Evolutionary conservation across 108 stramenopile genomes (phyloP).

Genomic region (Nitzschia inconspicua): DNA sequence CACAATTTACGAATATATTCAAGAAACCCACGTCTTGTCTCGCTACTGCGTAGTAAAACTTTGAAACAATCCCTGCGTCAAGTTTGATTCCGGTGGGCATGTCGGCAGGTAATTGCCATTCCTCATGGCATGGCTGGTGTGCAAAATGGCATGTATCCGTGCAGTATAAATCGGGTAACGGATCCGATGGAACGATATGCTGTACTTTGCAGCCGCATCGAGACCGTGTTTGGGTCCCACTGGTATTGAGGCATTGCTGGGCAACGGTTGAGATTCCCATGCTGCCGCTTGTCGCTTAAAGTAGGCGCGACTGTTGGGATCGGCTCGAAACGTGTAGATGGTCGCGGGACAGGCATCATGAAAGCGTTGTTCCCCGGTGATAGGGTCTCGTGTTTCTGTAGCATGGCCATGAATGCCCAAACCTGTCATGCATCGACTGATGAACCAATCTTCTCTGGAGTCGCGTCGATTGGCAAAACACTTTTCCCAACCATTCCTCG

Average conservation of each 20-base stretch:
- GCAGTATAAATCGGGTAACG: slow-evolving; percentile 22
- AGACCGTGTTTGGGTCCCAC: slow-evolving; percentile 34
- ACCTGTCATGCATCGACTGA: slow-evolving; percentile 3
- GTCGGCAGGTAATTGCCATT: no score
- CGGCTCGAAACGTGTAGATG: slow-evolving; percentile 20
- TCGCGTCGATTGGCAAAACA: background rate
- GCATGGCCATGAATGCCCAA: slow-evolving; percentile 3
- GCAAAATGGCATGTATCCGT: slow-evolving; percentile 34
- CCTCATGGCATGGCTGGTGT: no score
- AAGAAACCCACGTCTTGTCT: no score
- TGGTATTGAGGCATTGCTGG: background rate
- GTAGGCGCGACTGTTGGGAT: slow-evolving; percentile 1
- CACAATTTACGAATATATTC: no score
- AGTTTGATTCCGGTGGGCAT: slow-evolving; percentile 20
- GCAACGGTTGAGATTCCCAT: slow-evolving; percentile 18
- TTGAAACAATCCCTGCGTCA: slow-evolving; percentile 15
- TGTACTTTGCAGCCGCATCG: slow-evolving; percentile 22
- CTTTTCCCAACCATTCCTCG: background rate
- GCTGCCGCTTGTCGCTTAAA: slow-evolving; percentile 1
- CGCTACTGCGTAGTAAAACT: no score
- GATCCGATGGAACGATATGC: slow-evolving; percentile 32
- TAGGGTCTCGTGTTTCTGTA: slow-evolving; percentile 21
- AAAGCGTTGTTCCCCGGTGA: slow-evolving; percentile 24
- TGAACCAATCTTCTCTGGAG: slow-evolving; percentile 3
- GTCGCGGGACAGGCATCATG: slow-evolving; percentile 24